These are phyloP conservation scores for Ustilago esculenta DNA, from an alignment of 1,284 basidiomycete species.

Conservation along the genomic window DNA sequence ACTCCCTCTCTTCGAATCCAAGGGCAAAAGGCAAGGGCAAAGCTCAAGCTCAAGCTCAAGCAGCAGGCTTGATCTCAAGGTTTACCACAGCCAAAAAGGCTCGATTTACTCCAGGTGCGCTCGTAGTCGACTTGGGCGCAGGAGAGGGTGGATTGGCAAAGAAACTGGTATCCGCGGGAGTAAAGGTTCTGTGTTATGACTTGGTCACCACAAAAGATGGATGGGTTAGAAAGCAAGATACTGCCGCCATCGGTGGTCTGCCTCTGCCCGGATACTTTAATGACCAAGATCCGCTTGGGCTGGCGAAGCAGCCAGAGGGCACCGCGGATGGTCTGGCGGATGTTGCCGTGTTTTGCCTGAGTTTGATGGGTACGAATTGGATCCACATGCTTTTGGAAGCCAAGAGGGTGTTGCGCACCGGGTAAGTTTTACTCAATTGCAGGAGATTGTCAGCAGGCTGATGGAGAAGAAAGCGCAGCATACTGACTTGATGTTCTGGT, in stretches of 20 bases:
- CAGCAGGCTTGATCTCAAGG: background rate
- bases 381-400: slow-evolving; percentile 86
- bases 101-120: slow-evolving; percentile 70
- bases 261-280: slow-evolving; percentile 47
- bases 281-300: slow-evolving; percentile 17
- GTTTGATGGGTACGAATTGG: slow-evolving; percentile 98
- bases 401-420: slow-evolving; percentile 81
- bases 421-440: slow-evolving; percentile 76
- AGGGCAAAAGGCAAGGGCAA: slow-evolving; percentile 10
- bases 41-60: background rate
- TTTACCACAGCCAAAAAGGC: slow-evolving; percentile 11
- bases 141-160: slow-evolving; percentile 89
- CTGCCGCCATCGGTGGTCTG: slow-evolving; percentile 42
- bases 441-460: no score
- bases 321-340: slow-evolving; percentile 75
- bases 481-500: slow-evolving; percentile 3
- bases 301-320: background rate
- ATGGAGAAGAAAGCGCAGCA: no score
- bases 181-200: slow-evolving; percentile 78
- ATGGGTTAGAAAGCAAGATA: slow-evolving; percentile 67
- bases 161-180: slow-evolving; percentile 62
- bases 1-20: background rate
- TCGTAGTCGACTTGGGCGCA: slow-evolving; percentile 93
- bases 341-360: slow-evolving; percentile 89
- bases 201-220: slow-evolving; percentile 78